phyloP scores from a whole-genome alignment of 345 rosid species.

The Zanthoxylum bungeanum region DNA sequence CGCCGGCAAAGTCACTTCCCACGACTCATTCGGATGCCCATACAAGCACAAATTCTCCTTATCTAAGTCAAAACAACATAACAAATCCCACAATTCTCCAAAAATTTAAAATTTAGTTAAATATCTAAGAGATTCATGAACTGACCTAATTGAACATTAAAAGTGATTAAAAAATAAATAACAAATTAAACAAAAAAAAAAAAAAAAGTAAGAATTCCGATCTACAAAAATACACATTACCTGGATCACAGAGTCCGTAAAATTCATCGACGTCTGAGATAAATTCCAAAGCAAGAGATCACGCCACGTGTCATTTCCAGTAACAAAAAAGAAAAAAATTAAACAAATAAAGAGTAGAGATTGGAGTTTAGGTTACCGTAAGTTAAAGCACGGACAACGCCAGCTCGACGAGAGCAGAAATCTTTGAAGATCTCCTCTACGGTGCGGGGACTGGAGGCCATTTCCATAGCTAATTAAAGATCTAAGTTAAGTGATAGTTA shows the following conservation, averaged over 20 bases:
- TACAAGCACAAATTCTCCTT: conserved; percentile 96
- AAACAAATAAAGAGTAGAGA: neutral
- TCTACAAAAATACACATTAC: conserved; percentile 36
- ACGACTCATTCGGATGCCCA: conserved; percentile 84
- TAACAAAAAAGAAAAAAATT: neutral
- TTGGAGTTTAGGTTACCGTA: conserved; percentile 36
- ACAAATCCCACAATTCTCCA: neutral
- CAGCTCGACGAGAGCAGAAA: conserved; percentile 69
- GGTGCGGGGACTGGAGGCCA: conserved; percentile 71
- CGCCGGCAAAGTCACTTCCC: conserved; percentile 95
- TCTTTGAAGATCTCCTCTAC: conserved; percentile 97
- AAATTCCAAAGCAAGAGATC: neutral
- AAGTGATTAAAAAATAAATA: neutral
- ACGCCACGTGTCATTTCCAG: neutral
- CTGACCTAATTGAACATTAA: neutral
- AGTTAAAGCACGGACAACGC: conserved; percentile 89
- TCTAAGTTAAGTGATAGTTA: neutral
- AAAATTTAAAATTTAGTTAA: neutral
- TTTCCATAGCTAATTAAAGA: conserved; percentile 22
- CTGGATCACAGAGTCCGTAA: conserved; percentile 94
- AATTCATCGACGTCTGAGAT: conserved; percentile 85
- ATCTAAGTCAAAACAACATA: conserved; percentile 36
- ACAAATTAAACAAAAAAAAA: neutral
- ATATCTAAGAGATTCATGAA: neutral
- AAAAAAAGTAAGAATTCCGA: neutral